Evolutionary conservation across 2,329 filamentous ascomycete species (phyloP).

Genomic region (Talaromyces islandicus): DNA sequence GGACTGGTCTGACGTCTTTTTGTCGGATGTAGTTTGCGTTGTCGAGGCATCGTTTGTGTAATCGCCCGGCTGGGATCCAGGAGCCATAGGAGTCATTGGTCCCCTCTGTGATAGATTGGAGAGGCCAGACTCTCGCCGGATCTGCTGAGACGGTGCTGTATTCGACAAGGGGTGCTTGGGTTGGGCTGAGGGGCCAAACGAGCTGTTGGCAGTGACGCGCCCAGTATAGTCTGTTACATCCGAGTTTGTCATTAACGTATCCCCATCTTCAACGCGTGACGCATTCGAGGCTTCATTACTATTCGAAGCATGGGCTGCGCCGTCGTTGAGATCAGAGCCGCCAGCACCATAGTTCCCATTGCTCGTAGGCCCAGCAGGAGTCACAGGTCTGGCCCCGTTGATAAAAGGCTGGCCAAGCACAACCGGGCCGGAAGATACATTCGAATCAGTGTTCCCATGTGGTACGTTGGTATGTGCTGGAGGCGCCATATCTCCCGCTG

Average conservation of each 20-base stretch:
- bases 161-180: conserved; percentile 41
- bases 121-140: conserved; percentile 40
- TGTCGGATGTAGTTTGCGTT: conserved; percentile 74
- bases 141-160: conserved; percentile 41
- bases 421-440: conserved; percentile 45
- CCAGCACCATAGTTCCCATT: conserved; percentile 49
- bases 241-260: conserved; percentile 57
- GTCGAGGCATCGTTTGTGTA: conserved; percentile 84
- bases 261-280: conserved; percentile 43
- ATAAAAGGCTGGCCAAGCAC: conserved; percentile 61
- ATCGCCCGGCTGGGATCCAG: conserved; percentile 54
- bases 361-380: conserved; percentile 45
- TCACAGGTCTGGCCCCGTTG: conserved; percentile 48
- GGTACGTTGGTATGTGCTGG: conserved; percentile 47
- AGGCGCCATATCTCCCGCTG: conserved; percentile 35
- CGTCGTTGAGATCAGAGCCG: conserved; percentile 34
- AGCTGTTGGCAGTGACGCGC: conserved; percentile 41
- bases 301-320: conserved; percentile 32
- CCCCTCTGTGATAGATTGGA: conserved; percentile 44
- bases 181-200: conserved; percentile 47
- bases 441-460: conserved; percentile 49
- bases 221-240: conserved; percentile 36
- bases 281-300: conserved; percentile 51
- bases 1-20: conserved; percentile 70
- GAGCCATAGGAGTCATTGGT: conserved; percentile 53